phyloP scores from a whole-genome alignment of 2,329 filamentous ascomycete genomes.

The Arachnomyces sp. region DNA sequence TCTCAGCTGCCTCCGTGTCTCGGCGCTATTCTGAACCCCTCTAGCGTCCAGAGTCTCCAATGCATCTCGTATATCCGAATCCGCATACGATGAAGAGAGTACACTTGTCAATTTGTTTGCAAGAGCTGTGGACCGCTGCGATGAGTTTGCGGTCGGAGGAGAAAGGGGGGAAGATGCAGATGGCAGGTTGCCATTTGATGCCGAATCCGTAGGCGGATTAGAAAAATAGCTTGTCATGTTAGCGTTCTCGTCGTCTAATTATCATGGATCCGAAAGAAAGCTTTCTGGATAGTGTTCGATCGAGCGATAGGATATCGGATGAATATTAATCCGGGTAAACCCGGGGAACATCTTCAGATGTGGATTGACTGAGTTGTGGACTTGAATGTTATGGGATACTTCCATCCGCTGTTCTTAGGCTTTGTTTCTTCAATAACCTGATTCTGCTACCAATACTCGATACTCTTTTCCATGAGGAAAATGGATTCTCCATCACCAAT shows the following conservation, averaged over 20 bases:
- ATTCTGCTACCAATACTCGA: too few relatives aligned
- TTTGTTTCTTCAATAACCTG: not conserved
- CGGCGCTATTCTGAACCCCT: slow-evolving; percentile 63
- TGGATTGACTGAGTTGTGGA: too few relatives aligned
- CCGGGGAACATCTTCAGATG: too few relatives aligned
- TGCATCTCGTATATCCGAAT: slow-evolving; percentile 83
- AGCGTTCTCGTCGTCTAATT: not conserved
- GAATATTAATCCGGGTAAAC: too few relatives aligned
- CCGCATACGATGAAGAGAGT: slow-evolving; percentile 84
- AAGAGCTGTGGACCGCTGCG: slow-evolving; percentile 52
- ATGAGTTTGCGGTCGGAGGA: not conserved
- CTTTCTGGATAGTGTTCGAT: too few relatives aligned
- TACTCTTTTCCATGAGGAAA: too few relatives aligned
- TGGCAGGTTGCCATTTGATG: slow-evolving; percentile 4
- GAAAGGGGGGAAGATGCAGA: slow-evolving; percentile 3
- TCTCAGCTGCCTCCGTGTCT: slow-evolving; percentile 70
- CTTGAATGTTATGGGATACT: too few relatives aligned
- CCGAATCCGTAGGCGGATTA: not conserved
- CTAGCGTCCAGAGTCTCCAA: slow-evolving; percentile 69
- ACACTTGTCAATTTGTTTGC: slow-evolving; percentile 76
- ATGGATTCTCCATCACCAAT: slow-evolving; percentile 16
- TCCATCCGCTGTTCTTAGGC: not conserved
- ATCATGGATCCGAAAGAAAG: too few relatives aligned
- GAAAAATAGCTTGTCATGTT: slow-evolving; percentile 10
- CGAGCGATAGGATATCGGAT: too few relatives aligned